phyloP scores from a whole-genome alignment of 108 stramenopile species.

The Nitzschia inconspicua region DNA sequence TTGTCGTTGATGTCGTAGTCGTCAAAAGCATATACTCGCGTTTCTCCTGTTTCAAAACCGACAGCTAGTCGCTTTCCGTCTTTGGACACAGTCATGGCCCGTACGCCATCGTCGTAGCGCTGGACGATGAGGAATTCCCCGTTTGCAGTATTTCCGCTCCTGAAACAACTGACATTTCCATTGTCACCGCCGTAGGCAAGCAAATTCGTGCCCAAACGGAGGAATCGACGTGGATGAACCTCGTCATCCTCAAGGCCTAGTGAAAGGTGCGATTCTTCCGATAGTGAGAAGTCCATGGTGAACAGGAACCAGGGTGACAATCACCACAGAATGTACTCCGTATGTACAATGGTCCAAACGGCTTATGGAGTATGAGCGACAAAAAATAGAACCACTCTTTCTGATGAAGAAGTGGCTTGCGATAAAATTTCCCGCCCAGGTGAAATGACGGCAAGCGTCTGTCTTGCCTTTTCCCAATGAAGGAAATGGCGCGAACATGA shows the following conservation, averaged over 20 bases:
- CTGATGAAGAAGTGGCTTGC: too few relatives aligned
- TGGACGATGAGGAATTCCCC: constrained; percentile 9
- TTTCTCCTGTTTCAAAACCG: constrained; percentile 64
- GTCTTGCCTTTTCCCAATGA: too few relatives aligned
- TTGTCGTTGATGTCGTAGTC: background rate
- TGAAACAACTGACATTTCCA: constrained; percentile 35
- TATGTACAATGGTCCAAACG: too few relatives aligned
- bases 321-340: too few relatives aligned
- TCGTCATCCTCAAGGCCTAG: constrained; percentile 21
- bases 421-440: too few relatives aligned
- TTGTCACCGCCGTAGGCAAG: constrained; percentile 74
- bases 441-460: too few relatives aligned
- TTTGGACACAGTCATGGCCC: constrained; percentile 51
- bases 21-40: constrained; percentile 51
- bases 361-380: too few relatives aligned
- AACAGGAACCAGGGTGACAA: too few relatives aligned
- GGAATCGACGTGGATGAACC: constrained; percentile 33
- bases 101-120: constrained; percentile 58
- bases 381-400: too few relatives aligned
- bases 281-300: too few relatives aligned
- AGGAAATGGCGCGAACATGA: too few relatives aligned
- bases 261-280: too few relatives aligned
- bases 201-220: constrained; percentile 22
- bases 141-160: background rate
- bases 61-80: constrained; percentile 65